Conservation (phyloP, 257 asterid genomes). For the Solanum chiquidenum region DNA sequence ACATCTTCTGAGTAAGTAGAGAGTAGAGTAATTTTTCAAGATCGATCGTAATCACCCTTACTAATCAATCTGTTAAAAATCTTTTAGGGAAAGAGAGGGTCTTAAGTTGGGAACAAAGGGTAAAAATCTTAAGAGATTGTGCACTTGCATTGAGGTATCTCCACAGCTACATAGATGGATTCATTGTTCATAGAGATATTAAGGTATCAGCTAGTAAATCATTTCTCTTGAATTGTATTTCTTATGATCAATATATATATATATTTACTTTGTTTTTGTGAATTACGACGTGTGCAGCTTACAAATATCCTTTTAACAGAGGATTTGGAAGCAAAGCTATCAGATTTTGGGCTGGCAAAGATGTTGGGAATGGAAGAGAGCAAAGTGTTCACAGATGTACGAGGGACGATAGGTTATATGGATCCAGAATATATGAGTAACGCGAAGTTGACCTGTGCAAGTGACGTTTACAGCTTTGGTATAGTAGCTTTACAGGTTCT, state of each 20-base stretch:
- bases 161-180: conserved; percentile 50
- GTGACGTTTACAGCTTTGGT: conserved; percentile 80
- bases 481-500: conserved; percentile 68
- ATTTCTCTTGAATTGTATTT: background rate
- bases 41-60: background rate
- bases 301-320: conserved; percentile 71
- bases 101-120: conserved; percentile 59
- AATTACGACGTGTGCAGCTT: conserved; percentile 27
- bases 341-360: conserved; percentile 72
- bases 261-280: background rate
- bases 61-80: background rate
- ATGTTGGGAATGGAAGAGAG: conserved; percentile 72
- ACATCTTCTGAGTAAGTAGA: conserved; percentile 44
- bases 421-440: conserved; percentile 92
- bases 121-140: conserved; percentile 61
- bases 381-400: conserved; percentile 68
- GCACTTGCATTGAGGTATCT: conserved; percentile 70
- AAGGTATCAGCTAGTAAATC: conserved; percentile 39
- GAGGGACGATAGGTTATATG: conserved; percentile 82
- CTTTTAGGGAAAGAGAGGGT: conserved; percentile 46
- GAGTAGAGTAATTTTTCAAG: background rate
- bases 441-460: conserved; percentile 71
- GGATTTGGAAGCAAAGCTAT: conserved; percentile 56
- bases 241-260: background rate
- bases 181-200: conserved; percentile 82